Evolutionary conservation across 805 yeast species (phyloP).

Genomic region (Starmerella apicola): DNA sequence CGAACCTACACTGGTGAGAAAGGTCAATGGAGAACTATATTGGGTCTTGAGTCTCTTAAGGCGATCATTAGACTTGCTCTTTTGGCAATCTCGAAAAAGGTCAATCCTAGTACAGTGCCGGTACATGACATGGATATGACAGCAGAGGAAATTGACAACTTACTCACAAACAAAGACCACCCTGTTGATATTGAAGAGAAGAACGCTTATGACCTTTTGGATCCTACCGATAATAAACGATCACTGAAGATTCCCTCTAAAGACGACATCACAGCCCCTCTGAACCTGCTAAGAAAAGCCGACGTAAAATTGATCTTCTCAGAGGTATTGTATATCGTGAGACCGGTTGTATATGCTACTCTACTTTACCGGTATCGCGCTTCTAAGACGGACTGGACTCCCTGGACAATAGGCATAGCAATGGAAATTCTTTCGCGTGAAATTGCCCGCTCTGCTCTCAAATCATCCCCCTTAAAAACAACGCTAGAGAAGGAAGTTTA

Average conservation of each 20-base stretch:
- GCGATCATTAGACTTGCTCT: constrained; percentile 26
- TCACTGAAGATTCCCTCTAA: constrained; percentile 18
- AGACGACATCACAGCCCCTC: constrained; percentile 27
- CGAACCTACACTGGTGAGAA: constrained; percentile 21
- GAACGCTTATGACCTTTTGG: neutral
- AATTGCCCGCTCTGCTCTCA: constrained; percentile 19
- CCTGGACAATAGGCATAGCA: constrained; percentile 30
- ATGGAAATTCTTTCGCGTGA: constrained; percentile 27
- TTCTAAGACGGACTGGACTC: constrained; percentile 27
- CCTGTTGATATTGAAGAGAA: neutral
- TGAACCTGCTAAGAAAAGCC: constrained; percentile 25
- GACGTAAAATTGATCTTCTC: constrained; percentile 19
- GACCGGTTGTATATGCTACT: constrained; percentile 31
- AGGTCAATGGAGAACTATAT: constrained; percentile 25
- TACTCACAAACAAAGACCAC: neutral
- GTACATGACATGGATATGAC: constrained; percentile 28
- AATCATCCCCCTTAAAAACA: neutral
- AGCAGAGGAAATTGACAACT: constrained; percentile 23
- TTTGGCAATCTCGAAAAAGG: constrained; percentile 23
- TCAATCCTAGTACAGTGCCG: constrained; percentile 23
- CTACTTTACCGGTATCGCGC: constrained; percentile 23
- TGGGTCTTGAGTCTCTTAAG: constrained; percentile 25
- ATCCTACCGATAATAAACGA: neutral
- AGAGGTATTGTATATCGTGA: constrained; percentile 28
- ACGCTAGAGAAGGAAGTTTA: constrained; percentile 25